Evolutionary conservation across 257 asterid species (phyloP), one percentile per base, ranked within the genome.

Genomic region (Eucommia ulmoides): DNA sequence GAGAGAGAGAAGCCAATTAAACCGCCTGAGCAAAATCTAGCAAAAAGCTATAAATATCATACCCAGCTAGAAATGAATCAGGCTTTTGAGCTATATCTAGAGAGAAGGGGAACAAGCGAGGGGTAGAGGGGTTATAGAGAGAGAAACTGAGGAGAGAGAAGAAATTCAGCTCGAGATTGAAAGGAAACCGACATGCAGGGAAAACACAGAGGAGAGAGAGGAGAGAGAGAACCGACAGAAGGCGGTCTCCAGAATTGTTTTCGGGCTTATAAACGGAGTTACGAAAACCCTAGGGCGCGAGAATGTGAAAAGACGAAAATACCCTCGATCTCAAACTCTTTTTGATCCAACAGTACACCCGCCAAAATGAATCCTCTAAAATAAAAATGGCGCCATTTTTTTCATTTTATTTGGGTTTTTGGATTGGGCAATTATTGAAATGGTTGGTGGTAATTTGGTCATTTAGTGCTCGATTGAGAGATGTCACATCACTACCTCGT

Each of bases 241-340:
- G n/a, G 5, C 16, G 45, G 56, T 56, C n/a, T n/a, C n/a, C n/a
- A n/a, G n/a, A n/a, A n/a, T 41, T 20, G 61, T 59, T 64, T 75
- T 69, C 54, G 55, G 49, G 52, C 49, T 73, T 77, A 64, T 74
- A 76, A 59, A 57, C 56, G 62, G 48, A 50, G n/a, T 49, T 54
- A 61, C 29, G 71, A 75, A 86, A 87, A 81, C 94, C 97, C 97
- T 83, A 83, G 80, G 76, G 75, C 72, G 81, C 51, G 56, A 22
- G 62, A 45, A 41, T 0, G 2, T n/a, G 68, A 76, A 80, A 68
- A 45, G 84, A 83, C 96, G 21, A 33, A 44, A 68, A 35, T 65
- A 55, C 63, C 68, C 74, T 46, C 51, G 6, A 5, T 19, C 53
- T 24, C 25, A 23, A 68, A 51, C 19, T 1, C 9, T 41, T 46